Evolutionary conservation across 352 stramenopile genomes (phyloP).

Genomic region (Phytopythium helicoides): DNA sequence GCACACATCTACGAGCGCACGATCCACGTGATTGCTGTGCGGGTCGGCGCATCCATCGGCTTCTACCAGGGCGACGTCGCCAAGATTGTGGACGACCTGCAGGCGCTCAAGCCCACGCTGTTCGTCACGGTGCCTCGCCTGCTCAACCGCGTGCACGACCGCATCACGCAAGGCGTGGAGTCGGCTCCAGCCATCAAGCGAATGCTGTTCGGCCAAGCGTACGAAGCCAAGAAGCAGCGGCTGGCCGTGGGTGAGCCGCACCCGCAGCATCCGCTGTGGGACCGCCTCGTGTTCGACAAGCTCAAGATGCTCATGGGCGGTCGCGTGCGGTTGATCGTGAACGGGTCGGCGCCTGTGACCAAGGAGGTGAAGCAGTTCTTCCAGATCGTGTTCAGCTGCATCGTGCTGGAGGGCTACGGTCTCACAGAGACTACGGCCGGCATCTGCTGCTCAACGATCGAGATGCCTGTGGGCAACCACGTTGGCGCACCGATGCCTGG

Average conservation of each 20-base stretch:
- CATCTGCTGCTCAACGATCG: slow-evolving; percentile 60
- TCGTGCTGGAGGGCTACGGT: slow-evolving; percentile 95
- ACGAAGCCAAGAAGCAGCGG: slow-evolving; percentile 48
- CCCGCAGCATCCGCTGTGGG: slow-evolving; percentile 80
- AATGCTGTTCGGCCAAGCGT: slow-evolving; percentile 65
- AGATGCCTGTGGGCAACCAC: slow-evolving; percentile 81
- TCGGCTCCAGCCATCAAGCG: slow-evolving; percentile 59
- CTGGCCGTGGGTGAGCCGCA: slow-evolving; percentile 49
- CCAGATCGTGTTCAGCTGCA: slow-evolving; percentile 91
- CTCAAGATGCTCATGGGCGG: slow-evolving; percentile 91
- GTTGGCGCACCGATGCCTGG: slow-evolving; percentile 88
- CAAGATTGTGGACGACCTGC: slow-evolving; percentile 92
- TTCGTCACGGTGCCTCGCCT: slow-evolving; percentile 94
- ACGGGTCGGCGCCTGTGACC: slow-evolving; percentile 91
- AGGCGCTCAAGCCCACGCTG: slow-evolving; percentile 90
- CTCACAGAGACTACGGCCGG: slow-evolving; percentile 93
- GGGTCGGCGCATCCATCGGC: slow-evolving; percentile 63
- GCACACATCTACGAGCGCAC: slow-evolving; percentile 96
- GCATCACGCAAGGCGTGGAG: slow-evolving; percentile 83
- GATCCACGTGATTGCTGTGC: slow-evolving; percentile 85
- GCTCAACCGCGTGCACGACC: slow-evolving; percentile 97
- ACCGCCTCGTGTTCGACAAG: slow-evolving; percentile 95
- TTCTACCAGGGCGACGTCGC: slow-evolving; percentile 88
- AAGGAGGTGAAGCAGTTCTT: slow-evolving; percentile 96
- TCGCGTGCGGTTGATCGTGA: slow-evolving; percentile 88